Evolutionary conservation across 305 asterid genomes (phyloP).

Genomic region (Euphrasia arctica): DNA sequence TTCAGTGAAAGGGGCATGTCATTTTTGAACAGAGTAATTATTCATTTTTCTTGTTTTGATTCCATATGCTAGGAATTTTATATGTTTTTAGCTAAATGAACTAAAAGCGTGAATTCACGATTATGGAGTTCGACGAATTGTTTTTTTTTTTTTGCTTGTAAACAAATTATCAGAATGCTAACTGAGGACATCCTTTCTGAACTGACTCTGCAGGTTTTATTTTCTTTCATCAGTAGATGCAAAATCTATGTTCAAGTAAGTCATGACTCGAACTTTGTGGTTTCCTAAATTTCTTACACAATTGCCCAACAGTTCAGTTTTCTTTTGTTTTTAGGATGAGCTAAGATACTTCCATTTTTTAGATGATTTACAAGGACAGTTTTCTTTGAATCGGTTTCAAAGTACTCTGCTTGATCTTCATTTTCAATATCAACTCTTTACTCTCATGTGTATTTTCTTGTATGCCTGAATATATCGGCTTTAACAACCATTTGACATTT

Average conservation of each 20-base stretch:
- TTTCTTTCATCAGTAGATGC: conserved; percentile 28
- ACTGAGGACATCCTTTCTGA: conserved; percentile 27
- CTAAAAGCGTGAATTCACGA: neutral
- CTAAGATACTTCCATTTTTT: neutral
- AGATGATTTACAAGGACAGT: neutral
- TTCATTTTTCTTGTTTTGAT: neutral
- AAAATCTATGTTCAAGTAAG: conserved; percentile 93
- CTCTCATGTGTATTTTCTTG: conserved; percentile 2
- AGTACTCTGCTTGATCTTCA: neutral
- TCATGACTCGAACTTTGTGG: conserved; percentile 15
- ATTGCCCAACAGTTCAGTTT: neutral
- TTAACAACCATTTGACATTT: neutral
- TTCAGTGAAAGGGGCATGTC: neutral
- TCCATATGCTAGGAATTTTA: neutral
- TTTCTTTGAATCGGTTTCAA: neutral
- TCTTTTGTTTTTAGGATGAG: neutral
- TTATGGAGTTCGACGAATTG: neutral
- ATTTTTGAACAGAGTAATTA: neutral
- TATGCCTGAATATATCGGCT: neutral
- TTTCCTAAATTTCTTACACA: neutral
- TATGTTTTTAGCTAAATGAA: neutral
- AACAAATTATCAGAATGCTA: conserved; percentile 13
- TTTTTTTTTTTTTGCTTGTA: neutral
- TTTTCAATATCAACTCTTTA: neutral
- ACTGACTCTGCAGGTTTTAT: conserved; percentile 44